Base-by-base conservation (phyloP, 2,329 filamentous ascomycete species). In the Penicillium expansum region DNA sequence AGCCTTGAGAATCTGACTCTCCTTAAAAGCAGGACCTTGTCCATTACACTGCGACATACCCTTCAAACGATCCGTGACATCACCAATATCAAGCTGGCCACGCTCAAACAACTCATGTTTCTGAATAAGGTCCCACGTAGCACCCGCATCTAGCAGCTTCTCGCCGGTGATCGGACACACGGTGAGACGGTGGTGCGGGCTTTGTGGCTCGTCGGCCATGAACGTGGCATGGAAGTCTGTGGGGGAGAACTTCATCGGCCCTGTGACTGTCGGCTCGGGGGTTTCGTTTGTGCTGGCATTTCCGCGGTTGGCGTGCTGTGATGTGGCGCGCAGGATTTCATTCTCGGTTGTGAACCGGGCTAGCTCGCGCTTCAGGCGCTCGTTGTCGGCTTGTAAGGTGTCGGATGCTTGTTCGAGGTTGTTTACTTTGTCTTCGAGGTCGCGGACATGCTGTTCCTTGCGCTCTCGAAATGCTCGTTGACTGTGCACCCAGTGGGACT, bases 381-480 rank as follows among this genome's bases (percentile, higher is more conserved):
- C 90, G 70, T 97, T 97, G 73, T 97, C 92, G 43, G 87, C 85
- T 39, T 87, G 83, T 0, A 94, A 83, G 33, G 84, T 82, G 54
- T 86, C 83, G 50, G 90, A 89, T 48, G 87, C 86, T 58, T 86
- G 85, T 71, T 96, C 89, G 32, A 97, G 85, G 48, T 80, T 82
- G 48, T 85, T 87, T 29, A 97, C 86, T 72, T 96, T 94, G 56
- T 86, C 84, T 76, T 97, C 92, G 24, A 97, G 86, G 59, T 97
- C 92, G 73, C 92, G 92, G 61, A 97, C 92, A 69, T 96, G 92
- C 56, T 87, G 88, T 74, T 97, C 93, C 75, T 97, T 97, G 65
- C 93, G 88, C 76, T 97, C 93, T 59, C 93, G 91, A 74, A 97
- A 97, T 32, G 94, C 93, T 67, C 93, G 88, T 82, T 97, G 94